Evolutionary conservation across 2,329 filamentous ascomycete genomes (phyloP).

Genomic region (Ophiocordyceps sinensis): DNA sequence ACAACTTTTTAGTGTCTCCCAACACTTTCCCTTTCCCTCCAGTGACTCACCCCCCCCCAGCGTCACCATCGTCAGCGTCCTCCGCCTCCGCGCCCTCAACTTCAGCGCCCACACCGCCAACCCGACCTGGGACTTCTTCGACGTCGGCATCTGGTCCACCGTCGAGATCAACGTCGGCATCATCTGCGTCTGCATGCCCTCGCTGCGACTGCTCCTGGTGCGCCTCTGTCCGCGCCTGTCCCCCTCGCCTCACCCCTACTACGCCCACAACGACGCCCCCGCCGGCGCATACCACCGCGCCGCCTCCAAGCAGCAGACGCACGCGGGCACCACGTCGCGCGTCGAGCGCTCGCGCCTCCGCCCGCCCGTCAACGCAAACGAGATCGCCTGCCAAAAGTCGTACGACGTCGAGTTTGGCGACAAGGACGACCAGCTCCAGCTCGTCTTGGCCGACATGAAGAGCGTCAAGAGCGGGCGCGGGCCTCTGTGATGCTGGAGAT

Average conservation of each 20-base stretch:
- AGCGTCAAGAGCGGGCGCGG: too few species aligned
- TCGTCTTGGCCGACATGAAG: too few species aligned
- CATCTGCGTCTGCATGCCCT: constrained; percentile 24
- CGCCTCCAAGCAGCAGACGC: constrained; percentile 5
- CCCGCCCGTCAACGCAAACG: constrained; percentile 4
- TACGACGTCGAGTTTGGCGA: constrained; percentile 19
- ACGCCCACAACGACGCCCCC: constrained; percentile 5
- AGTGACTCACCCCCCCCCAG: too few species aligned
- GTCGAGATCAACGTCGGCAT: constrained; percentile 24
- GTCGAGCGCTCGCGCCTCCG: background rate
- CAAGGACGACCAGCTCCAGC: constrained; percentile 11
- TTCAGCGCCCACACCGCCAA: constrained; percentile 16
- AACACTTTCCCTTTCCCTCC: too few species aligned
- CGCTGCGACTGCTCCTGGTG: constrained; percentile 19
- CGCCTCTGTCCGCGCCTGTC: constrained; percentile 22
- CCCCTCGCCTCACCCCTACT: constrained; percentile 15
- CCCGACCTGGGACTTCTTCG: constrained; percentile 19
- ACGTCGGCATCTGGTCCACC: constrained; percentile 18
- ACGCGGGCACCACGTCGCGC: too few species aligned
- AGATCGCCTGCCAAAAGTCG: constrained; percentile 18
- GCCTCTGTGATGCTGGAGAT: too few species aligned
- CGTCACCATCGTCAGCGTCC: constrained; percentile 22
- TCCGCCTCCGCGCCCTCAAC: constrained; percentile 19
- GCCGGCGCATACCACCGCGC: constrained; percentile 6
- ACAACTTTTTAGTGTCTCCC: too few species aligned